Percentiles rank a stretch among this genome's conserved stretches.
Conservation (phyloP, 352 stramenopile genomes). For the Phytophthora citrophthora region DNA sequence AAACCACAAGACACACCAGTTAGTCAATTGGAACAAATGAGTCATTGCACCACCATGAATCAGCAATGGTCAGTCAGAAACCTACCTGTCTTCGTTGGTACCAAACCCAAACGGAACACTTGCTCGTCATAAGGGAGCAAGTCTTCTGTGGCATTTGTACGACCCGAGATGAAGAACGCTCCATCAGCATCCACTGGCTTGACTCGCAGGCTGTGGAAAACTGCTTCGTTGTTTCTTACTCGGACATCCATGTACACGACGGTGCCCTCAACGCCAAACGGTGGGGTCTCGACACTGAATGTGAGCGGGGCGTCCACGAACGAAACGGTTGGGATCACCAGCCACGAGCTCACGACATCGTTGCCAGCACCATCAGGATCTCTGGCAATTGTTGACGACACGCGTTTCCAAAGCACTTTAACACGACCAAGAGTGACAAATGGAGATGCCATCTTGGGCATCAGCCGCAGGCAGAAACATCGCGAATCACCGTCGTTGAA, state of each 20-base stretch:
- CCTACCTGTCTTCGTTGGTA: constrained; percentile 82
- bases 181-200: constrained; percentile 73
- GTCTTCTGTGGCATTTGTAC: constrained; percentile 78
- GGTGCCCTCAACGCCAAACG: constrained; percentile 75
- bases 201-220: constrained; percentile 72
- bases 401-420: constrained; percentile 65
- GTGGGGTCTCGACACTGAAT: constrained; percentile 65
- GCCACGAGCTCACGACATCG: constrained; percentile 67
- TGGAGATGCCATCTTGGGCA: constrained; percentile 46
- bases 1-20: not conserved
- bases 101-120: constrained; percentile 65
- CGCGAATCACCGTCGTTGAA: constrained; percentile 67
- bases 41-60: not conserved
- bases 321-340: constrained; percentile 68
- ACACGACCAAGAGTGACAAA: constrained; percentile 65
- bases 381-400: constrained; percentile 58
- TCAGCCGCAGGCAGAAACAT: constrained; percentile 66
- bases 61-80: not conserved
- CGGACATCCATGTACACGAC: constrained; percentile 62
- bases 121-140: constrained; percentile 75
- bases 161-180: constrained; percentile 81
- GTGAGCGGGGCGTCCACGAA: constrained; percentile 76
- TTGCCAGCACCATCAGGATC: constrained; percentile 34
- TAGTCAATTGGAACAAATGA: constrained; percentile 10
- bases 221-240: constrained; percentile 77